These are phyloP conservation scores for Pyrus bretschneideri DNA, from an alignment of 306 rosid species.

Conservation along the genomic window DNA sequence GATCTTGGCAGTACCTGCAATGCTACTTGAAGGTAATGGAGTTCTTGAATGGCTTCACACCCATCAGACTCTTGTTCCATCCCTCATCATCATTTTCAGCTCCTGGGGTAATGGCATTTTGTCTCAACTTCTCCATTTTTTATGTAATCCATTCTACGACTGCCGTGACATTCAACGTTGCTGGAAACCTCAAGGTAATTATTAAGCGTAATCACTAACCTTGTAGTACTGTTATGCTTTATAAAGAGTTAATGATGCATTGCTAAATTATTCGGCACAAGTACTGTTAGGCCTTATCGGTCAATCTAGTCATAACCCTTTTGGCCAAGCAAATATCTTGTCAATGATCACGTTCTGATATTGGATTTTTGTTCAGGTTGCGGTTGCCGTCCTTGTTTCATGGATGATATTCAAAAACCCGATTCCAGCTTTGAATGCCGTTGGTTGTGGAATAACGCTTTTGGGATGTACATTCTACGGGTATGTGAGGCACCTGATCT, in stretches of 20 bases:
- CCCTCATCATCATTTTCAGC: conserved; percentile 74
- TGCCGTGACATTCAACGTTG: conserved; percentile 94
- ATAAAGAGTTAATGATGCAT: neutral
- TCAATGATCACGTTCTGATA: neutral
- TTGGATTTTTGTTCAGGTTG: conserved; percentile 51
- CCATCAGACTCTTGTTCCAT: conserved; percentile 54
- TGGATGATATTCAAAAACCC: conserved; percentile 94
- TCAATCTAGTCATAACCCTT: neutral
- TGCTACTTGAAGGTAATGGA: conserved; percentile 88
- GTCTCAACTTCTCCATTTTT: conserved; percentile 94
- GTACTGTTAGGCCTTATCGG: neutral
- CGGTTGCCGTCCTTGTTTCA: conserved; percentile 90
- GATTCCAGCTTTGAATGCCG: conserved; percentile 59
- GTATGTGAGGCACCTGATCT: conserved; percentile 68
- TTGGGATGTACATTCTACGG: conserved; percentile 95
- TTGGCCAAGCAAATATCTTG: neutral
- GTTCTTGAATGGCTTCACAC: conserved; percentile 74
- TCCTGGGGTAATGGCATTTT: conserved; percentile 96
- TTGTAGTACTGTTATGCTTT: neutral
- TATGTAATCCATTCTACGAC: conserved; percentile 96
- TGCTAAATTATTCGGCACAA: too few species aligned
- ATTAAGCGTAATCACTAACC: neutral
- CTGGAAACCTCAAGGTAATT: conserved; percentile 95
- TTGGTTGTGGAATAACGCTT: conserved; percentile 86
- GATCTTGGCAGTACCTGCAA: conserved; percentile 92